Evolutionary conservation across 176 grass and related monocot species (phyloP).

Genomic region (Raddia distichophylla): DNA sequence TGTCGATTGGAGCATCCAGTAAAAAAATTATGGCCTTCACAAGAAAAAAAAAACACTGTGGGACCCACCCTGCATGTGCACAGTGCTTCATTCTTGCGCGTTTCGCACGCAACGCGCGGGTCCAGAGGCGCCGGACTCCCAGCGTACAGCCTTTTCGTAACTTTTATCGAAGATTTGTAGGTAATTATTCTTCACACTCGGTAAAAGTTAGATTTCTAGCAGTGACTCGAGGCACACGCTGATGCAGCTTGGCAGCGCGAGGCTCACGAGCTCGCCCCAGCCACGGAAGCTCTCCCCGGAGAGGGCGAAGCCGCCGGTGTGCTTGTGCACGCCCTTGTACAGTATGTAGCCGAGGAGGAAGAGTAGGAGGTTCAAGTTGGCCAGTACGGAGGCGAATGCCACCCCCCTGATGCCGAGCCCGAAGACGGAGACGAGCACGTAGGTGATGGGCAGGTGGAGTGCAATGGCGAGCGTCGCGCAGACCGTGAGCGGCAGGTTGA

Average conservation of each 20-base stretch:
- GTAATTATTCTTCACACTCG: too few relatives aligned
- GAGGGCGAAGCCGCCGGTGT: constrained; percentile 57
- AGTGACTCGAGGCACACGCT: constrained; percentile 92
- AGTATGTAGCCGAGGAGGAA: constrained; percentile 68
- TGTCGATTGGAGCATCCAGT: too few relatives aligned
- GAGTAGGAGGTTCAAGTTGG: constrained; percentile 75
- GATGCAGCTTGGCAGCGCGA: constrained; percentile 80
- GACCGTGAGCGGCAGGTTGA: constrained; percentile 73
- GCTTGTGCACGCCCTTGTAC: constrained; percentile 51
- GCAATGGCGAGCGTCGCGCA: constrained; percentile 72
- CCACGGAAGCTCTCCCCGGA: constrained; percentile 65
- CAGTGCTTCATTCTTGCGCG: too few relatives aligned
- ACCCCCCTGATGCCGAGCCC: constrained; percentile 66
- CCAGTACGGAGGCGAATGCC: constrained; percentile 65
- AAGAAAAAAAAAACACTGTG: too few relatives aligned
- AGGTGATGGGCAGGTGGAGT: constrained; percentile 83
- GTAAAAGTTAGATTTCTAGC: too few relatives aligned
- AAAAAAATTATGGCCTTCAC: too few relatives aligned
- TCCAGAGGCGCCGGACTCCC: too few relatives aligned
- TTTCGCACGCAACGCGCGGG: too few relatives aligned
- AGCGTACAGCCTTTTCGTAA: too few relatives aligned
- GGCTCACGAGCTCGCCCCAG: constrained; percentile 66
- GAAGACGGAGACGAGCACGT: constrained; percentile 69
- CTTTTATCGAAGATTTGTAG: too few relatives aligned
- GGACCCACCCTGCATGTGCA: too few relatives aligned